Base-by-base conservation (phyloP, 805 yeast species). In the Tetrapisispora nanseiensis region DNA sequence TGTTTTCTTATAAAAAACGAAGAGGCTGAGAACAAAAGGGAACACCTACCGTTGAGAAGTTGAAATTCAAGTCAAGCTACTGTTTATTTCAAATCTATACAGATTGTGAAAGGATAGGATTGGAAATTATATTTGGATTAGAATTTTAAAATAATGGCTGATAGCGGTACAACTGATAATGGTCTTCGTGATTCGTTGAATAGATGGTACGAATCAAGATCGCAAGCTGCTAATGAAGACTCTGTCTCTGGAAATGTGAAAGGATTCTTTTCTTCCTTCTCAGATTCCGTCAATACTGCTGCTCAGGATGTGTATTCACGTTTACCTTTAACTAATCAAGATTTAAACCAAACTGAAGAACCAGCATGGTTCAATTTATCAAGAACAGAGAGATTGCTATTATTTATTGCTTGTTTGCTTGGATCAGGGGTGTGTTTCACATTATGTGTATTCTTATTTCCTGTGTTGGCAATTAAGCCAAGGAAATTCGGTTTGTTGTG, bases 401-500 rank as follows among this genome's bases (percentile, higher is more conserved):
- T 90, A 4, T 90, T 92, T 55, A 74, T 78, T 18, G 75, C 82
- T 41, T 85, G 95, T 52, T 66, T 92, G 4, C 69, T 75, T 0
- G 92, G 89, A 0, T 75, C 96, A 0, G 65, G 73, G n/a, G 76
- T 82, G 2, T 86, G 96, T 56, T 92, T 90, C 62, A 72, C 79
- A 11, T 62, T 90, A 22, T 85, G 96, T 49, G 75, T 90, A 48
- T 76, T 86, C 37, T 65, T 90, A 53, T 80, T 92, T 61, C 98
- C 98, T 0, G 87, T 90, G 13, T 67, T 92, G 49, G 89, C 95
- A 2, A 65, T 87, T 39, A 81, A 84, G 51, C 98, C 97, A 13
- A 71, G 95, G 38, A 92, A 92, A 61, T 90, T 92, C 59, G 97
- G 95, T 11, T 67, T 80, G 51, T 57, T 82, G 27, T 92, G 98